Percentiles rank a stretch among this genome's conserved stretches.
Conservation (phyloP, 73 alveolate genomes). For the Paramecium sonneborni region DNA sequence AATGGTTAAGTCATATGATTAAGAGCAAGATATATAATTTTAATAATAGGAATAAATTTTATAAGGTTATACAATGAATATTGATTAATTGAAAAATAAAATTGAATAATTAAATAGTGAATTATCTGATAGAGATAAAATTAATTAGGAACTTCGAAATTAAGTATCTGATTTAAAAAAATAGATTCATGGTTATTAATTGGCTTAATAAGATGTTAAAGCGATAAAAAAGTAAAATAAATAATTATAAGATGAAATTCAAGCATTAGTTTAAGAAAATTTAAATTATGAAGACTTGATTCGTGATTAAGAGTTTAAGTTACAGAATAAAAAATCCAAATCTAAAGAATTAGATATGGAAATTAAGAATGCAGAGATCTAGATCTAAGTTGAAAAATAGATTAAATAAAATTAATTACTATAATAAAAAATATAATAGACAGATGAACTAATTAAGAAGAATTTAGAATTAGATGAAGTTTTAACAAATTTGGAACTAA, state of each 20-base stretch:
- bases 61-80: neutral
- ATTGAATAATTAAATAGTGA: neutral
- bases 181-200: neutral
- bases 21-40: neutral
- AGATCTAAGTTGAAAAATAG: neutral
- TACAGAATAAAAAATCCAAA: neutral
- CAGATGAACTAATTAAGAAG: neutral
- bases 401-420: neutral
- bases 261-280: neutral
- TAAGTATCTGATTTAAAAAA: neutral
- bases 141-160: neutral
- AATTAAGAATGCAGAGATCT: neutral
- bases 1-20: neutral
- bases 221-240: neutral
- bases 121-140: neutral
- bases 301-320: neutral
- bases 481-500: neutral
- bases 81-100: neutral
- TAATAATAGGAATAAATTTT: neutral
- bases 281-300: neutral
- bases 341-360: neutral
- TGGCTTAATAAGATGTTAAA: neutral
- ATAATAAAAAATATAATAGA: neutral
- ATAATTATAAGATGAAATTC: neutral
- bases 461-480: slow-evolving; percentile 9